Evolutionary conservation across 2,329 filamentous ascomycete genomes (phyloP).

Genomic region (Alternaria incomplexa): DNA sequence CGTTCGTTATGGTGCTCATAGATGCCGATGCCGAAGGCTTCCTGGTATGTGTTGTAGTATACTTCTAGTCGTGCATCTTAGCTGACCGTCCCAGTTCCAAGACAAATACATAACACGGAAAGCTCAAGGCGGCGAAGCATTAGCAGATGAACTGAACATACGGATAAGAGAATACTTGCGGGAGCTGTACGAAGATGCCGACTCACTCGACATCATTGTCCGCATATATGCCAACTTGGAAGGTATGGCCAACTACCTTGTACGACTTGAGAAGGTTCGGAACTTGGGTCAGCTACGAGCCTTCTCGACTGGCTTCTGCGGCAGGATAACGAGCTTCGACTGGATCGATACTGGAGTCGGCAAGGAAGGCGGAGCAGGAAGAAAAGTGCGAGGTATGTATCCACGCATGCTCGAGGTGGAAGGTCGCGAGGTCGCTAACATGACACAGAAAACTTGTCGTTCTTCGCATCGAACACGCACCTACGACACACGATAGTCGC

Average conservation of each 20-base stretch:
- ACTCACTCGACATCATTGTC: constrained; percentile 43
- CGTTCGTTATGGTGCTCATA: constrained; percentile 46
- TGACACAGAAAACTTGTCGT: constrained; percentile 40
- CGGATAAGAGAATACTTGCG: constrained; percentile 44
- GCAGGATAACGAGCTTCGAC: constrained; percentile 46
- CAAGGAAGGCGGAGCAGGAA: constrained; percentile 42
- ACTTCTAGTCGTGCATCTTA: background rate
- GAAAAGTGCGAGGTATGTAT: constrained; percentile 43
- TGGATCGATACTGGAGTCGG: constrained; percentile 46
- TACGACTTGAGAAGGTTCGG: constrained; percentile 43
- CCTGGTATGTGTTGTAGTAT: constrained; percentile 26
- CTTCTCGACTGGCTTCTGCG: constrained; percentile 45
- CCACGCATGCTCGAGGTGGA: background rate
- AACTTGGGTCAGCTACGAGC: constrained; percentile 45
- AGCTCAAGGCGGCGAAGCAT: constrained; percentile 42
- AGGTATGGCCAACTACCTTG: constrained; percentile 46
- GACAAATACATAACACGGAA: constrained; percentile 46
- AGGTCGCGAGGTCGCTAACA: constrained; percentile 6
- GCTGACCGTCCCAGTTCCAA: constrained; percentile 36
- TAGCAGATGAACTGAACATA: constrained; percentile 45
- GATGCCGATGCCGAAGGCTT: constrained; percentile 48
- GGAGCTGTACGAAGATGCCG: constrained; percentile 44
- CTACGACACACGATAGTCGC: constrained; percentile 45
- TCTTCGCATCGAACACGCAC: constrained; percentile 43
- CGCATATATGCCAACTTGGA: constrained; percentile 46